Evolutionary conservation across 2,329 filamentous ascomycete genomes (phyloP).

Genomic region (Ciborinia camelliae): DNA sequence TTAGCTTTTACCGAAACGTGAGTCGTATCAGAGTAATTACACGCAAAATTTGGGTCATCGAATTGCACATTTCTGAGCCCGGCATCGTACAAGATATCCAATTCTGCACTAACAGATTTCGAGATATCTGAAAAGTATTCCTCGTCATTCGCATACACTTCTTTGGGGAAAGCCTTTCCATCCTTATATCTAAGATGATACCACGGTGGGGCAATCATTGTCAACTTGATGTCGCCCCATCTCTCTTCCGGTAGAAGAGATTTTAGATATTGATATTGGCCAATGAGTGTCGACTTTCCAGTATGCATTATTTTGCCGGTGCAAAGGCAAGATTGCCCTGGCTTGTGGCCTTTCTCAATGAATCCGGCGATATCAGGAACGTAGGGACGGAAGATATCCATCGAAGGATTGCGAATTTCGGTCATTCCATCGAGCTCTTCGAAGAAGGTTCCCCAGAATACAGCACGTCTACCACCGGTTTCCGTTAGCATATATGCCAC

Average conservation of each 20-base stretch:
- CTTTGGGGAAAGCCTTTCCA: slow-evolving; percentile 49
- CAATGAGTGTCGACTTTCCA: slow-evolving; percentile 46
- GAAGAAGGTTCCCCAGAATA: slow-evolving; percentile 36
- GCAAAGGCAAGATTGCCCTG: slow-evolving; percentile 46
- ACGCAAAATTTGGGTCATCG: slow-evolving; percentile 60
- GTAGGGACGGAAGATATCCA: slow-evolving; percentile 42
- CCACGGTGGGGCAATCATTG: slow-evolving; percentile 65
- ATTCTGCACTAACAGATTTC: slow-evolving; percentile 50
- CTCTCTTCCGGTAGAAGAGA: slow-evolving; percentile 55
- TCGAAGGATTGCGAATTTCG: slow-evolving; percentile 32
- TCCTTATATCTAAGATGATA: slow-evolving; percentile 63
- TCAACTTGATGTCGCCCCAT: slow-evolving; percentile 65
- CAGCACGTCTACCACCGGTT: slow-evolving; percentile 26
- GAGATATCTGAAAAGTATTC: slow-evolving; percentile 55
- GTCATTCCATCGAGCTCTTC: slow-evolving; percentile 32
- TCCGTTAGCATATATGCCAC: not conserved
- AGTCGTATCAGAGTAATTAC: not conserved
- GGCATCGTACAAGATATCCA: slow-evolving; percentile 51
- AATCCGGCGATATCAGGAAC: slow-evolving; percentile 44
- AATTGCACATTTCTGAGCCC: slow-evolving; percentile 55
- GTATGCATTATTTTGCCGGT: slow-evolving; percentile 47
- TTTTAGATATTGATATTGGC: slow-evolving; percentile 59
- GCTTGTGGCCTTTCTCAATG: slow-evolving; percentile 44
- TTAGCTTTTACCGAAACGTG: slow-evolving; percentile 20
- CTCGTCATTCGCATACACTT: slow-evolving; percentile 49